Percentiles rank a stretch among this genome's conserved stretches.
Conservation (phyloP, 441 rosid species). For the Erysimum pusillum region DNA sequence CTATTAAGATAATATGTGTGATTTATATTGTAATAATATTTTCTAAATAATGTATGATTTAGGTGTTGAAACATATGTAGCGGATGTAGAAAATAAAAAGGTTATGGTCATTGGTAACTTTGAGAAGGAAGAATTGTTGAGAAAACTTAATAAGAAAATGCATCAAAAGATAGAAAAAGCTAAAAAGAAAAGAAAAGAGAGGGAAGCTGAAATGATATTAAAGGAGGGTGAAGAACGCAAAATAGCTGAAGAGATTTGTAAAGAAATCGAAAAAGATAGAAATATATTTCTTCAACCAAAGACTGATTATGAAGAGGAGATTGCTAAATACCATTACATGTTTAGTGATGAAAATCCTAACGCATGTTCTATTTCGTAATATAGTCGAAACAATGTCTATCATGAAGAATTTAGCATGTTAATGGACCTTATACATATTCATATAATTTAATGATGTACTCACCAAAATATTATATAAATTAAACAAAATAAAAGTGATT, state of each 20-base stretch:
- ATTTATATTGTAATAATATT: background rate
- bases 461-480: background rate
- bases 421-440: background rate
- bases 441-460: background rate
- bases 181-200: background rate
- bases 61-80: slow-evolving; percentile 3
- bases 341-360: slow-evolving; percentile 7
- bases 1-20: background rate
- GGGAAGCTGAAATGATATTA: background rate
- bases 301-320: background rate
- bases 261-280: background rate
- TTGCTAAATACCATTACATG: background rate
- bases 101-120: slow-evolving; percentile 8
- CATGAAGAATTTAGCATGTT: background rate
- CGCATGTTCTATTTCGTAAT: background rate
- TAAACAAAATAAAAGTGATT: too few species aligned
- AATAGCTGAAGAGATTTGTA: background rate
- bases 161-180: background rate
- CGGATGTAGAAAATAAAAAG: slow-evolving; percentile 3
- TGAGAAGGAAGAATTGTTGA: background rate
- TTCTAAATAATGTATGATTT: background rate
- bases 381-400: background rate
- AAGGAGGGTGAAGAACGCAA: background rate
- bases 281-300: background rate
- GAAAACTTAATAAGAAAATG: background rate